Evolutionary conservation across 2,329 filamentous ascomycete species (phyloP).

Genomic region (Nemania sp.): DNA sequence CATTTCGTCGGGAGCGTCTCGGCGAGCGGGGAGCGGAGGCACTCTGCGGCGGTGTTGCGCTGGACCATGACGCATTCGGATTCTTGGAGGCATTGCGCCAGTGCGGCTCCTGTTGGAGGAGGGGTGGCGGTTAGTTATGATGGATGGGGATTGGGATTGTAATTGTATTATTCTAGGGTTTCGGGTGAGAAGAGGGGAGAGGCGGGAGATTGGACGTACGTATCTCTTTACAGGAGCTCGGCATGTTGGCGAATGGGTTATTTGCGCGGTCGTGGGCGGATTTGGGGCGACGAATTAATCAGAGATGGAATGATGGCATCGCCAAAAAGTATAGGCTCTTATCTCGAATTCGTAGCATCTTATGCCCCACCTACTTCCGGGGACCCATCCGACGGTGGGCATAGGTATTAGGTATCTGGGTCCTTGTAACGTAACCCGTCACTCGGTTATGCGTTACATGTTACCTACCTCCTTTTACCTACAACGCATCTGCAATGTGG

Average conservation of each 20-base stretch:
- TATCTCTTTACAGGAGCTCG: constrained; percentile 96
- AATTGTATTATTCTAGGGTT: too few species aligned
- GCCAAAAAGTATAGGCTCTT: too few species aligned
- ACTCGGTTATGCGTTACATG: too few species aligned
- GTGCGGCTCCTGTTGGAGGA: constrained; percentile 76
- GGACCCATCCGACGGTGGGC: too few species aligned
- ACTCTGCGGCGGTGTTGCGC: constrained; percentile 87
- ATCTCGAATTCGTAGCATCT: too few species aligned
- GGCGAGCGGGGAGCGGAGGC: constrained; percentile 83
- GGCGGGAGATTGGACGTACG: constrained; percentile 67
- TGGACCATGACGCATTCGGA: constrained; percentile 97
- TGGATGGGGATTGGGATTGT: too few species aligned
- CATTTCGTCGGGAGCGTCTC: constrained; percentile 87
- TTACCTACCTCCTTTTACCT: too few species aligned
- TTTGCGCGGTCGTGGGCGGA: neutral
- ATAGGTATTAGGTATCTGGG: too few species aligned
- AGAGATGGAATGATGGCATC: constrained; percentile 19
- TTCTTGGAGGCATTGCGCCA: constrained; percentile 94
- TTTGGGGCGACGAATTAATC: neutral
- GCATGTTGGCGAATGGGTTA: constrained; percentile 69
- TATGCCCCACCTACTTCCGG: too few species aligned
- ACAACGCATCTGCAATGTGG: constrained; percentile 3
- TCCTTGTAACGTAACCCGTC: neutral
- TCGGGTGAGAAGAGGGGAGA: too few species aligned
- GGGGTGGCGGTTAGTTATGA: constrained; percentile 21